Conservation (phyloP, 345 rosid species). For the Populus pruinosa region DNA sequence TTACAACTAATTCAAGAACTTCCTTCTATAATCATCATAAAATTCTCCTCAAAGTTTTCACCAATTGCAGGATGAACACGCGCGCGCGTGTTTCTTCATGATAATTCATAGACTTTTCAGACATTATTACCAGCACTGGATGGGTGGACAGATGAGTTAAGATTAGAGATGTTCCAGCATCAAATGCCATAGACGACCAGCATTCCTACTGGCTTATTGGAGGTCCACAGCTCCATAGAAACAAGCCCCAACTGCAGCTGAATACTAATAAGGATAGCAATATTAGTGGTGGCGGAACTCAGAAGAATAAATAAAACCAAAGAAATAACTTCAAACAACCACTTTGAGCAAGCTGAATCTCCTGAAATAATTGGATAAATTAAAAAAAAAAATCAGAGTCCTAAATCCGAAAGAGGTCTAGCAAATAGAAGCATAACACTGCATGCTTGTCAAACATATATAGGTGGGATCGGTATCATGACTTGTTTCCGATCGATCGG, state of each 20-base stretch:
- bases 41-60: too few species aligned
- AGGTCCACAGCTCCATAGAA: neutral
- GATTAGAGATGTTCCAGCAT: neutral
- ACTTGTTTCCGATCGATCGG: slow-evolving; percentile 33
- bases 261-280: neutral
- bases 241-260: neutral
- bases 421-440: slow-evolving; percentile 7
- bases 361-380: neutral
- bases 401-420: neutral
- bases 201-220: neutral
- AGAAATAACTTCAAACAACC: neutral
- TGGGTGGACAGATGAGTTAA: too few species aligned
- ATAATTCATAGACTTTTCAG: too few species aligned
- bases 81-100: too few species aligned
- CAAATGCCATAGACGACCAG: neutral
- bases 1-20: too few species aligned
- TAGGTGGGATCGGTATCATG: slow-evolving; percentile 38
- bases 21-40: too few species aligned
- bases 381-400: neutral
- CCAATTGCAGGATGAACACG: too few species aligned
- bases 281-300: neutral
- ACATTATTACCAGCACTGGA: neutral
- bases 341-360: slow-evolving; percentile 4
- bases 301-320: neutral
- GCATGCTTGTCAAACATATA: slow-evolving; percentile 26